These are phyloP conservation scores for Neurospora sp. DNA, from an alignment of 2,329 filamentous ascomycete species.

Conservation along the genomic window DNA sequence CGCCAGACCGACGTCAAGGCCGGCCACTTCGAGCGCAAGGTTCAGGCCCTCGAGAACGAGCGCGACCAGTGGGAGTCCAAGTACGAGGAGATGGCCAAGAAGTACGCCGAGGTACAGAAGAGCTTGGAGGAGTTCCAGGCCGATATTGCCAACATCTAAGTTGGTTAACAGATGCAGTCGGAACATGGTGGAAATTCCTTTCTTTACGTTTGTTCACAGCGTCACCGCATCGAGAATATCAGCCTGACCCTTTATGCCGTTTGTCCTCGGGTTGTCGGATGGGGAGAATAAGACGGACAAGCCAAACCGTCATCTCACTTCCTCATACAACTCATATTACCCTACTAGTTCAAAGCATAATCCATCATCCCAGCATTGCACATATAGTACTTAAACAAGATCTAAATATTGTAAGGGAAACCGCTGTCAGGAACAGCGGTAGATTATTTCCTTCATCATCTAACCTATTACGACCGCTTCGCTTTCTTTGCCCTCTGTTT, in stretches of 20 bases:
- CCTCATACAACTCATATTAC: neutral
- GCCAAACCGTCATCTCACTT: neutral
- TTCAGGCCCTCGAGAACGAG: slow-evolving; percentile 86
- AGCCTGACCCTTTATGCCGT: slow-evolving; percentile 7
- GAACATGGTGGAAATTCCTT: neutral
- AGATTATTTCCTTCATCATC: neutral
- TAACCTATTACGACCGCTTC: slow-evolving; percentile 13
- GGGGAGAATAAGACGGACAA: slow-evolving; percentile 8
- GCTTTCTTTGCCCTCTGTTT: slow-evolving; percentile 61
- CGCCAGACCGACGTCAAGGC: slow-evolving; percentile 99
- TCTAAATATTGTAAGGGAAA: neutral
- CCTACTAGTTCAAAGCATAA: neutral
- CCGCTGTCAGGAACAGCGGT: neutral
- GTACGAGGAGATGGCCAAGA: slow-evolving; percentile 95
- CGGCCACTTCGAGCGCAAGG: slow-evolving; percentile 98
- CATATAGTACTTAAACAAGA: neutral
- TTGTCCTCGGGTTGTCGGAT: slow-evolving; percentile 5
- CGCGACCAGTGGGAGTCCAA: slow-evolving; percentile 94
- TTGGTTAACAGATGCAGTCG: slow-evolving; percentile 4
- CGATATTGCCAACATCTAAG: slow-evolving; percentile 89
- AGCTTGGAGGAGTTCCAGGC: slow-evolving; percentile 83
- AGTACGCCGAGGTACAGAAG: slow-evolving; percentile 75
- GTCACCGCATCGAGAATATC: slow-evolving; percentile 9
- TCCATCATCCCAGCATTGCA: neutral
- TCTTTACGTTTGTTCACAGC: slow-evolving; percentile 7